Evolutionary conservation across 257 asterid species (phyloP).

Genomic region (Thymus quinquecostatus): DNA sequence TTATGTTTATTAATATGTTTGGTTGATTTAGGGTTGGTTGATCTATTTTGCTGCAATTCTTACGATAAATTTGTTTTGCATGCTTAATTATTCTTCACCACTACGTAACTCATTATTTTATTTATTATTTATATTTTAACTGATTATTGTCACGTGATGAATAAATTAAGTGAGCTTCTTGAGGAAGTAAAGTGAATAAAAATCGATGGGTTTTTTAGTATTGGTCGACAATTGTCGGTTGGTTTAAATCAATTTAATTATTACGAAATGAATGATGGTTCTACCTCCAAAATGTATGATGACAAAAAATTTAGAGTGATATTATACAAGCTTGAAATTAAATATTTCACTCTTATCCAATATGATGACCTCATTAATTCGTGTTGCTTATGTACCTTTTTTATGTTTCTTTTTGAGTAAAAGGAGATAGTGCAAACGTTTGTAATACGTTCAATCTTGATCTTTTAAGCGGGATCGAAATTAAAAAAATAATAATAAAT

Average conservation of each 20-base stretch:
- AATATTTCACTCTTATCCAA: not conserved
- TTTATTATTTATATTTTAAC: too few species aligned
- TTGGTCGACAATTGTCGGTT: conserved; percentile 14
- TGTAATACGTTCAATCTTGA: too few species aligned
- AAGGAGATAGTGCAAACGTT: too few species aligned
- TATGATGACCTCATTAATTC: not conserved
- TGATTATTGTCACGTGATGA: not conserved
- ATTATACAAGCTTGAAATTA: not conserved
- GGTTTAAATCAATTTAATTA: conserved; percentile 19
- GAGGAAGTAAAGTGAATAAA: conserved; percentile 27
- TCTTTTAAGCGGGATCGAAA: too few species aligned
- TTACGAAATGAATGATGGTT: conserved; percentile 16
- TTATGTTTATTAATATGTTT: not conserved
- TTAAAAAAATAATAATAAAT: too few species aligned
- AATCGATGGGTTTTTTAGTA: conserved; percentile 16
- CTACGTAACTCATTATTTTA: too few species aligned
- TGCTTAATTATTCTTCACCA: too few species aligned
- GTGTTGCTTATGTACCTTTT: not conserved
- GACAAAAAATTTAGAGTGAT: not conserved
- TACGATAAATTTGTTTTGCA: not conserved
- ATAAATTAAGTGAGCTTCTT: conserved; percentile 23
- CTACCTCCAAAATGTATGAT: not conserved
- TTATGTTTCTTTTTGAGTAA: too few species aligned
- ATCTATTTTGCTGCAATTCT: not conserved
- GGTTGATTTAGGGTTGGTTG: not conserved